Conservation (phyloP, 1,284 basidiomycete species). For the Pisolithus thermaeus region DNA sequence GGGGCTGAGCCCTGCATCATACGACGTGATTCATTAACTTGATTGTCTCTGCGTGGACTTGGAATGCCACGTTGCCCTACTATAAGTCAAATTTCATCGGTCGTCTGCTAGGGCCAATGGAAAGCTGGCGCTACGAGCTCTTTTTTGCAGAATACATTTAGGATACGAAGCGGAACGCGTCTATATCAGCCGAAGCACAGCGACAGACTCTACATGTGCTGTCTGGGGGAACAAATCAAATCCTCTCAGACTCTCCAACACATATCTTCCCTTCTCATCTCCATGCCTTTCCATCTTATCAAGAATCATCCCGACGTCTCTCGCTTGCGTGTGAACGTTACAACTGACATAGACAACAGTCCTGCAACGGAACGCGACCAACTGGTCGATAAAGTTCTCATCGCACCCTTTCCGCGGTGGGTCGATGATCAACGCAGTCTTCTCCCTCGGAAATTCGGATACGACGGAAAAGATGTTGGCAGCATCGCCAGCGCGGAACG, state of each 20-base stretch:
- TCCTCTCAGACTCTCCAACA: constrained; percentile 75
- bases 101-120: no score
- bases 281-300: constrained; percentile 26
- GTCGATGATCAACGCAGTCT: constrained; percentile 77
- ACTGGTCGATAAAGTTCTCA: constrained; percentile 73
- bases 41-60: no score
- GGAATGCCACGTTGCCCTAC: no score
- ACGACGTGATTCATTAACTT: no score
- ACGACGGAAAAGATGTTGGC: constrained; percentile 65
- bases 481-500: constrained; percentile 67
- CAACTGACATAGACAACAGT: constrained; percentile 90
- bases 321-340: constrained; percentile 86
- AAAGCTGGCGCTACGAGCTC: no score
- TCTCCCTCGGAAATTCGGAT: constrained; percentile 56
- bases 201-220: constrained; percentile 83
- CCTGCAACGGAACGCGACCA: constrained; percentile 64
- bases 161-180: no score
- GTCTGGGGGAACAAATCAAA: constrained; percentile 94
- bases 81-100: no score
- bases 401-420: constrained; percentile 92
- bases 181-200: constrained; percentile 48
- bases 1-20: no score
- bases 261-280: constrained; percentile 45
- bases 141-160: no score
- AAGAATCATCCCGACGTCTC: constrained; percentile 76